Percentiles rank a stretch among this genome's conserved stretches.
Conservation (phyloP, 495 filamentous ascomycete species). For the Annulohypoxylon nitens region DNA sequence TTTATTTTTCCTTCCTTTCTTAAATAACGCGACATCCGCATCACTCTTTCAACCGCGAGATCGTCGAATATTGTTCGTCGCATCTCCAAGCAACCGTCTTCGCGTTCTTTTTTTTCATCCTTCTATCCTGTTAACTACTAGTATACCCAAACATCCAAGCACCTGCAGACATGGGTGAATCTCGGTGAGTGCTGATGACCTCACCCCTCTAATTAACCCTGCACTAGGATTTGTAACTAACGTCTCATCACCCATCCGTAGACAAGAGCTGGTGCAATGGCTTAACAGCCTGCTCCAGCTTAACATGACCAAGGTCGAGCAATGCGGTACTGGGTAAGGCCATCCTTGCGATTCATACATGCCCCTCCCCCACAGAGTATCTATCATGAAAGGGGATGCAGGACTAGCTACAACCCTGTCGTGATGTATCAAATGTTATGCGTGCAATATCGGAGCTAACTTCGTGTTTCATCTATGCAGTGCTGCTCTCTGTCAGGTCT, state of each 20-base stretch:
- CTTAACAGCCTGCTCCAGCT: slow-evolving; percentile 96
- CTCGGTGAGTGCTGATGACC: slow-evolving; percentile 40
- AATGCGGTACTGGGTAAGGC: slow-evolving; percentile 96
- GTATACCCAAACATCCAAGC: slow-evolving; percentile 3
- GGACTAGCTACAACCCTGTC: slow-evolving; percentile 24
- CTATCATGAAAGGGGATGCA: slow-evolving; percentile 14
- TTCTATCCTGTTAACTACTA: slow-evolving; percentile 17
- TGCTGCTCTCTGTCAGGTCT: slow-evolving; percentile 95
- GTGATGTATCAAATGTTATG: slow-evolving; percentile 2
- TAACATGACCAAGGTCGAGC: slow-evolving; percentile 98
- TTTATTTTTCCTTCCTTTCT: slow-evolving; percentile 27
- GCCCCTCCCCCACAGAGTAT: slow-evolving; percentile 53
- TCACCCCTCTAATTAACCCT: slow-evolving; percentile 5
- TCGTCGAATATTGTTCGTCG: background rate
- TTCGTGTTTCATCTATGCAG: slow-evolving; percentile 58
- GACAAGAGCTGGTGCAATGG: slow-evolving; percentile 97
- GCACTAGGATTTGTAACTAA: slow-evolving; percentile 19
- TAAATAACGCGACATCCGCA: slow-evolving; percentile 20
- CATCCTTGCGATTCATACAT: slow-evolving; percentile 51
- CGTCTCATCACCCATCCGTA: slow-evolving; percentile 52
- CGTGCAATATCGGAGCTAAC: slow-evolving; percentile 38
- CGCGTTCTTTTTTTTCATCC: background rate
- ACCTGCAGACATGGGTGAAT: slow-evolving; percentile 44
- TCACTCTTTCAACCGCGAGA: background rate
- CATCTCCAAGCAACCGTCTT: slow-evolving; percentile 10